Conservation (phyloP, 768 basidiomycete genomes). For the Kwoniella sp. region DNA sequence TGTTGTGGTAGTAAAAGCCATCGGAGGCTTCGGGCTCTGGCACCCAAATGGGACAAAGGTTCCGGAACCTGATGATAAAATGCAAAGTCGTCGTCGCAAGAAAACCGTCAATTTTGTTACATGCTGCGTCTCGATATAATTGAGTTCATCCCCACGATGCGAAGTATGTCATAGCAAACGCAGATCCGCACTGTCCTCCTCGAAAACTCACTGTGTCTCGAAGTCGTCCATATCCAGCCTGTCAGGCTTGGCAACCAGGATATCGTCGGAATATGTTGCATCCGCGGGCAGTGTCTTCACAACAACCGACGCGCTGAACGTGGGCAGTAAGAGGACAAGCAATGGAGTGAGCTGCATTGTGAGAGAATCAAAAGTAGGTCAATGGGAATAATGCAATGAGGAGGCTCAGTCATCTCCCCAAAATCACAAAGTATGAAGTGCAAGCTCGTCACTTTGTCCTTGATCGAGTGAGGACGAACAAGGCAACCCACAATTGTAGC, state of each 20-base stretch:
- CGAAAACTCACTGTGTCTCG: background rate
- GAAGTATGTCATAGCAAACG: too few relatives aligned
- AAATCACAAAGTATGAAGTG: too few relatives aligned
- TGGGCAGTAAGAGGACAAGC: background rate
- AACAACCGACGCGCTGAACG: background rate
- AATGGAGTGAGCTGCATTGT: background rate
- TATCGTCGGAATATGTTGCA: conserved; percentile 3
- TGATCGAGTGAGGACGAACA: too few relatives aligned
- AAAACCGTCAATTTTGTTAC: background rate
- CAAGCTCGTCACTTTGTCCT: too few relatives aligned
- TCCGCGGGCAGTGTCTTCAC: background rate
- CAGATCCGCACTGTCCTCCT: too few relatives aligned
- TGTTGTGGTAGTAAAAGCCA: conserved; percentile 12
- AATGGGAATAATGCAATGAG: too few relatives aligned
- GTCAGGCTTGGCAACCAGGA: conserved; percentile 10
- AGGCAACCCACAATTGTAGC: too few relatives aligned
- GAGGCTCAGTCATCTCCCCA: too few relatives aligned
- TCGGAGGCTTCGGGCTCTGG: conserved; percentile 5
- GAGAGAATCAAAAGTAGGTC: background rate
- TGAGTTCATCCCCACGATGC: too few relatives aligned
- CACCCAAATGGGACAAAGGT: conserved; percentile 9
- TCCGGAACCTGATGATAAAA: background rate
- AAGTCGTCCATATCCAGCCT: conserved; percentile 4
- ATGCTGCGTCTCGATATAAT: too few relatives aligned
- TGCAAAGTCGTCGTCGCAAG: too few relatives aligned